Conservation (phyloP, 2,329 filamentous ascomycete species). For the Colletotrichum endophyticum region DNA sequence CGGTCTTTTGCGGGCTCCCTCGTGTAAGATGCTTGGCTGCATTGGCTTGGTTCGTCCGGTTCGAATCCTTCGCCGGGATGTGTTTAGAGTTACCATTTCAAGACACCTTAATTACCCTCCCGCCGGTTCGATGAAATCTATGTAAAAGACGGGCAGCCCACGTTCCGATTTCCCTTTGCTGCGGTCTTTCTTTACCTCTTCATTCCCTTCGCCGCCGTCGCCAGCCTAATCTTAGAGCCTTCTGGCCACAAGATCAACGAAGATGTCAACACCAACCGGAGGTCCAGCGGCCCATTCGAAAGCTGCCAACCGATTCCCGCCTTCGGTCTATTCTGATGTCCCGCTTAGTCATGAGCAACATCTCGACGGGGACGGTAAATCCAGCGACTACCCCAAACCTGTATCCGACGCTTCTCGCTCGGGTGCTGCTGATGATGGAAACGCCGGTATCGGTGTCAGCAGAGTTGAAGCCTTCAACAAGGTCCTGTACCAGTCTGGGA, state of each 20-base stretch:
- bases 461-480: constrained; percentile 44
- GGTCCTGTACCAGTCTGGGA: constrained; percentile 41
- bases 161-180: background rate
- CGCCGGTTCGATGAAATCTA: background rate
- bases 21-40: background rate
- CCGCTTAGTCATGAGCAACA: background rate
- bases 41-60: background rate
- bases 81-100: background rate
- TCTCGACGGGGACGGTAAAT: background rate
- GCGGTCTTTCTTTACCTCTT: background rate
- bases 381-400: background rate
- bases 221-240: background rate
- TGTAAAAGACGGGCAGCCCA: background rate
- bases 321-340: background rate
- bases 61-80: background rate
- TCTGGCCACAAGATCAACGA: background rate
- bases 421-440: background rate
- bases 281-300: background rate
- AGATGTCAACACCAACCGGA: background rate
- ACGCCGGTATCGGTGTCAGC: constrained; percentile 29
- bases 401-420: background rate
- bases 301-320: background rate
- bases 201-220: background rate
- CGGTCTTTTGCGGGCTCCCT: background rate
- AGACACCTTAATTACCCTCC: background rate